Base-by-base conservation (phyloP, 2,329 filamentous ascomycete species). In the Biscogniauxia marginata region DNA sequence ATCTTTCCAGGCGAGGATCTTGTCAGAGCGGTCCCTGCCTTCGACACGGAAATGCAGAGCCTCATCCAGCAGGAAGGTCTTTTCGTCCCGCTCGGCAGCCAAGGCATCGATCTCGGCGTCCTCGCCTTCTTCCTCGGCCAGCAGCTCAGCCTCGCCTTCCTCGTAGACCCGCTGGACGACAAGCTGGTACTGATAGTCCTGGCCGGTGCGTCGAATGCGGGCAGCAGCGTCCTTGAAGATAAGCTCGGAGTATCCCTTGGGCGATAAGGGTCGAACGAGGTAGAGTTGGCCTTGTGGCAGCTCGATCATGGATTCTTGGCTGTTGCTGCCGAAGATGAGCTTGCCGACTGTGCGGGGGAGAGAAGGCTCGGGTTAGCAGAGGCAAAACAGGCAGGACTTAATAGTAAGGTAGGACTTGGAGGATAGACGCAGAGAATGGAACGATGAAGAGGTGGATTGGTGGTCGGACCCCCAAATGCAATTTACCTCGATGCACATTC, bases 171-270 rank as follows among this genome's bases (percentile, higher is more conserved):
- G 86, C 73, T 99, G 95, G 45, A 98, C 85, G 44, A 98, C 93
- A 11, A 99, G 90, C 73, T 99, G 95, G 73, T 98, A 99, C 69
- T 99, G 93, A 69, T 90, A 97, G 53, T 98, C 92, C 72, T 96
- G 93, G 19, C 90, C 93, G 16, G 95, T 98, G 62, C 91, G 87
- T 63, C 96, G 89, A 69, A 99, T 96, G 61, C 89, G 91, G 52
- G 93, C 91, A 48, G 91, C 90, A 43, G 92, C 89, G 85, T 99
- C 95, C 75, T 95, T 96, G 82, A 97, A 99, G 75, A 99, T 96
- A 71, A 98, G 91, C 75, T 99, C 95, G 1, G 93, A 97, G 73
- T 97, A 98, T 63, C 95, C 95, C 74, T 99, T 99, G 55, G 93
- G 92, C 7, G 93, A 98, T 50, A 91, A 84, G 9, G 95, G 95